Base-by-base conservation (phyloP, 345 rosid genomes). In the Cardamine chenopodiifolia region DNA sequence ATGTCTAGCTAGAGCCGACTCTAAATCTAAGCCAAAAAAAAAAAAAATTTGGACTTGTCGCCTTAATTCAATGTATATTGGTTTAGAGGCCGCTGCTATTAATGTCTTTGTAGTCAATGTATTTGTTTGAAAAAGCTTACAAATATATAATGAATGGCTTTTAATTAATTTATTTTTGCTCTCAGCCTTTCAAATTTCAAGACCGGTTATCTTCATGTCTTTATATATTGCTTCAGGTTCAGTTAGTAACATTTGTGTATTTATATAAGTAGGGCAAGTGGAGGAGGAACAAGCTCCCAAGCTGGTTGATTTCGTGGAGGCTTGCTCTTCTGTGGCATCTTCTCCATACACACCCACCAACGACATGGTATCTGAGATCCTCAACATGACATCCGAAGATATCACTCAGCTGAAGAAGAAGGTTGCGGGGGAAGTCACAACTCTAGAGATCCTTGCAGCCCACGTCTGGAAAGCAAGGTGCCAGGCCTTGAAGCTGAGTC, bases 401-500 rank as follows among this genome's bases (percentile, higher is more conserved):
- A 77, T 87, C 39, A 71, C 29, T n/a, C 52, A 58, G 1, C 86
- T 87, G 40, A 85, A 83, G 74, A 37, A 23, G 0, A 66, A 42
- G 4, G 42, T 82, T 17, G 18, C 45, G 1, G 79, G 76, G 8
- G 83, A 75, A 1, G 75, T 77, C 50, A 85, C 91, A 1, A 85
- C 87, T 11, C 39, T 87, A 15, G 91, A 87, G 79, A 82, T 78
- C 7, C 82, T 87, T 48, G 80, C 82, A 1, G 86, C 86, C 1
- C 77, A 85, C 59, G 72, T 87, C 0, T 87, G 91, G 91, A 79
- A 81, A 70, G 59, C 87, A 61, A 80, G 91, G 28, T 70, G 82
- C 59, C 57, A 75, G 62, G 89, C 89, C 14, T 62, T 87, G 14
- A 82, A 81, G 20, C 40, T 85, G 10, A 76, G 78, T 74, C 75